A percentile compares a stretch with the other conserved stretches of the same genome.
Conservation (phyloP, 805 yeast species). For the Candida ovalis region DNA sequence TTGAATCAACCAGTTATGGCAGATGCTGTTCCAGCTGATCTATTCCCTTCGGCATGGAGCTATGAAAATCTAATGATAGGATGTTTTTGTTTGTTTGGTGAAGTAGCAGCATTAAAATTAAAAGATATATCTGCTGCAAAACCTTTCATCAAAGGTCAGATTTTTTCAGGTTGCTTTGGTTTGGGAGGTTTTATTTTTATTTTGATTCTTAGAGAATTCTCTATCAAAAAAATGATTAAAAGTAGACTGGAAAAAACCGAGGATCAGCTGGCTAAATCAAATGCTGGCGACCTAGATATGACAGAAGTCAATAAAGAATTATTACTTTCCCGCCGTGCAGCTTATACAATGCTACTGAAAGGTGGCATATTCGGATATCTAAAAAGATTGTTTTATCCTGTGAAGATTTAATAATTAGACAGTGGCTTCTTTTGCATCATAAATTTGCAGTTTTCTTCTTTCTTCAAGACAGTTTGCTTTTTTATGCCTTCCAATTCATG, state of each 20-base stretch:
- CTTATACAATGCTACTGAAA: constrained; percentile 15
- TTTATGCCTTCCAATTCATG: no score
- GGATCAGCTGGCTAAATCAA: constrained; percentile 4
- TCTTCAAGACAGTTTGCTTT: no score
- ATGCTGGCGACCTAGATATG: constrained; percentile 1
- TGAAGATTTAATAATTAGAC: constrained; percentile 11
- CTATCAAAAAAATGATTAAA: constrained; percentile 37
- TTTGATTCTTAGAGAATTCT: constrained; percentile 47
- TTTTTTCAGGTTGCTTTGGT: constrained; percentile 54
- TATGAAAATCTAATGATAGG: constrained; percentile 27
- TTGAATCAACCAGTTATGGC: constrained; percentile 30
- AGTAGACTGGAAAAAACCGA: constrained; percentile 14
- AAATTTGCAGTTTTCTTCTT: no score
- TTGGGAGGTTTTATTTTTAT: constrained; percentile 39
- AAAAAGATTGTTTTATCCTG: constrained; percentile 22
- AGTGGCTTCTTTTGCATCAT: neutral
- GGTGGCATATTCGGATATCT: constrained; percentile 18
- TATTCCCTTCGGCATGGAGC: constrained; percentile 31
- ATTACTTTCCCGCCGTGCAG: constrained; percentile 10
- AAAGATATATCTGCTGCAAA: constrained; percentile 12
- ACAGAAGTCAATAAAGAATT: constrained; percentile 3
- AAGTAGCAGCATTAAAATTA: constrained; percentile 29
- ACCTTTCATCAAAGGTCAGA: constrained; percentile 58
- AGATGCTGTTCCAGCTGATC: constrained; percentile 24
- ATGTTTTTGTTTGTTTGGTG: constrained; percentile 26